phyloP scores from a whole-genome alignment of 2,329 filamentous ascomycete genomes.

The Epichloe elymi region DNA sequence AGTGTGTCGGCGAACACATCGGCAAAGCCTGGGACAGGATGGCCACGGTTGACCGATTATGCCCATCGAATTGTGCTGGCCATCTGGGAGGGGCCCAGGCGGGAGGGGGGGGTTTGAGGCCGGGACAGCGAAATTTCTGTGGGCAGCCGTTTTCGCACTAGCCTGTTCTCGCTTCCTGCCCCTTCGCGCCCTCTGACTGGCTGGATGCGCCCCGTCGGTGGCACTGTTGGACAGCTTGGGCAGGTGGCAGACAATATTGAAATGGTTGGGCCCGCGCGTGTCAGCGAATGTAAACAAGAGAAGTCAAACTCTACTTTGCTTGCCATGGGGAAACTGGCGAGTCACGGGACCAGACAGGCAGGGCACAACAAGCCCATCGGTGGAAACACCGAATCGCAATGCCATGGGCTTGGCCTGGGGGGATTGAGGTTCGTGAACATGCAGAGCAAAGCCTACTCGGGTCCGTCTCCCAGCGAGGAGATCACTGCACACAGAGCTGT shows the following conservation, averaged over 20 bases:
- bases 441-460: too few species aligned
- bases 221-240: not conserved
- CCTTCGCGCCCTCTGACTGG: not conserved
- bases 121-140: not conserved
- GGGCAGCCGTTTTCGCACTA: not conserved
- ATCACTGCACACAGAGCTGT: too few species aligned
- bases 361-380: too few species aligned
- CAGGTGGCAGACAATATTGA: not conserved
- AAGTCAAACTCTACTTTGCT: not conserved
- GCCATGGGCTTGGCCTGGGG: too few species aligned
- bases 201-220: not conserved
- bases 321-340: not conserved
- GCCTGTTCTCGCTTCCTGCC: not conserved
- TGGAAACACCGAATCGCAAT: not conserved
- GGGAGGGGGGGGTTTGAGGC: not conserved
- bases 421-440: too few species aligned
- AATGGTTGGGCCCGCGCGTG: not conserved
- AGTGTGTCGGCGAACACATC: constrained; percentile 7
- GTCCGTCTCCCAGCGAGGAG: too few species aligned
- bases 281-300: not conserved
- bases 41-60: constrained; percentile 4
- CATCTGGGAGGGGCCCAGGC: not conserved
- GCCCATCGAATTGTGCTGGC: constrained; percentile 1
- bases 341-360: not conserved
- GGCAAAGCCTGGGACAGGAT: constrained; percentile 3